Evolutionary conservation across 1,284 basidiomycete species (phyloP).

Genomic region (Cryptococcus sp.): DNA sequence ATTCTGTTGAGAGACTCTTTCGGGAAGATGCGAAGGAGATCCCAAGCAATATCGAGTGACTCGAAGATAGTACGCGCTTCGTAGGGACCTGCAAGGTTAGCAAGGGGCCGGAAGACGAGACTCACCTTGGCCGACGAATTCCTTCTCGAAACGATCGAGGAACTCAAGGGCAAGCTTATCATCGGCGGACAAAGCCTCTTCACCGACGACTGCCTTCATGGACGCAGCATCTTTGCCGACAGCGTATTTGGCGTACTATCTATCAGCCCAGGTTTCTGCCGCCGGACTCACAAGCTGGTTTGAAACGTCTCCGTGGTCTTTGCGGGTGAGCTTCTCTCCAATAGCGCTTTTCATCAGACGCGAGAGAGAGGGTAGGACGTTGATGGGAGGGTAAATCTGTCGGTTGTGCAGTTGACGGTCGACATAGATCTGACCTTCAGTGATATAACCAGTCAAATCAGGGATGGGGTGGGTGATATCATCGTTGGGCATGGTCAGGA

Average conservation of each 20-base stretch:
- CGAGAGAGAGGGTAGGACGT: conserved; percentile 96
- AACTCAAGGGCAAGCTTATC: conserved; percentile 91
- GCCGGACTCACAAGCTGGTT: conserved; percentile 78
- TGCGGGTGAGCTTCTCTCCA: conserved; percentile 94
- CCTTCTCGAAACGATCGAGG: conserved; percentile 89
- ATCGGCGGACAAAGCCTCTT: conserved; percentile 91
- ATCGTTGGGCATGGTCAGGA: conserved; percentile 99
- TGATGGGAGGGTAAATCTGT: conserved; percentile 99
- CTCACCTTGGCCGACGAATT: conserved; percentile 90
- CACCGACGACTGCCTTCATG: conserved; percentile 99
- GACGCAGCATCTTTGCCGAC: conserved; percentile 96
- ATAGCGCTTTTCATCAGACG: conserved; percentile 99
- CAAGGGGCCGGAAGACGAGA: conserved; percentile 9
- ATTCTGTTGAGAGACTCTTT: conserved; percentile 98
- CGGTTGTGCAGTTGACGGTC: conserved; percentile 70
- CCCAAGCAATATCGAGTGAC: conserved; percentile 96
- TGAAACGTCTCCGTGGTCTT: conserved; percentile 98
- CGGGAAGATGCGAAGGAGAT: conserved; percentile 95
- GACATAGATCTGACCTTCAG: conserved; percentile 97
- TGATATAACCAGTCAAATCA: conserved; percentile 99
- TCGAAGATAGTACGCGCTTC: conserved; percentile 97
- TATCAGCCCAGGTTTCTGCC: conserved; percentile 25
- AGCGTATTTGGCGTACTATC: conserved; percentile 93
- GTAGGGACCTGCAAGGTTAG: conserved; percentile 68
- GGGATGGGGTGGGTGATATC: conserved; percentile 99